Conservation (phyloP, 768 basidiomycete genomes). For the Pisolithus marmoratus region DNA sequence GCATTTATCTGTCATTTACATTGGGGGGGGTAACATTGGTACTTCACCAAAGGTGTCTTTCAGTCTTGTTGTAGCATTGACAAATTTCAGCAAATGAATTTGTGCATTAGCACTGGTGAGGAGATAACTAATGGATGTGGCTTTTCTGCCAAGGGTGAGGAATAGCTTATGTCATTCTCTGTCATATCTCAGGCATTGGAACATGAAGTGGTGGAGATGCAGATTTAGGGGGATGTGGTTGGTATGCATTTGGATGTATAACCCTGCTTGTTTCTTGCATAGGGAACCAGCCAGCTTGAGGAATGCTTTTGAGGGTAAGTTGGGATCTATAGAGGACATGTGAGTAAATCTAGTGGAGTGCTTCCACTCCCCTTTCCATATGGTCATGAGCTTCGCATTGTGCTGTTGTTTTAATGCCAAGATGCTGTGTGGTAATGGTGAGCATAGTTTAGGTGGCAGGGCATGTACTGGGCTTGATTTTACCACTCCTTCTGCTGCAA, state of each 20-base stretch:
- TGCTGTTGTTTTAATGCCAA: not conserved
- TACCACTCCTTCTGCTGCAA: not conserved
- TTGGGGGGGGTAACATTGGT: no score
- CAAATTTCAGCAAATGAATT: no score
- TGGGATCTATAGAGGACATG: not conserved
- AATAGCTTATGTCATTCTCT: not conserved
- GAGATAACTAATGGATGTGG: no score
- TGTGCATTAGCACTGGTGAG: no score
- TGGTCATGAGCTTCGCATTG: not conserved
- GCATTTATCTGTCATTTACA: no score
- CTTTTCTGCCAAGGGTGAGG: not conserved
- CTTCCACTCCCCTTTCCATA: not conserved
- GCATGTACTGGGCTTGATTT: no score
- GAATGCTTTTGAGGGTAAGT: not conserved
- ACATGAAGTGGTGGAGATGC: not conserved
- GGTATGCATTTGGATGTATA: not conserved
- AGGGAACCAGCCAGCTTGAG: not conserved
- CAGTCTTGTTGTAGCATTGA: no score
- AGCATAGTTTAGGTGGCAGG: no score
- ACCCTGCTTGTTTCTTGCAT: not conserved
- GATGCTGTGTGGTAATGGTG: not conserved
- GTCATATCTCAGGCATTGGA: not conserved
- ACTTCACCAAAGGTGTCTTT: no score
- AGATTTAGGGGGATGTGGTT: not conserved
- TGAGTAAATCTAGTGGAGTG: not conserved